Percentiles rank a stretch among this genome's conserved stretches.
phyloP scores from a whole-genome alignment of 148 eudicot genomes.

The Cornus suecica region DNA sequence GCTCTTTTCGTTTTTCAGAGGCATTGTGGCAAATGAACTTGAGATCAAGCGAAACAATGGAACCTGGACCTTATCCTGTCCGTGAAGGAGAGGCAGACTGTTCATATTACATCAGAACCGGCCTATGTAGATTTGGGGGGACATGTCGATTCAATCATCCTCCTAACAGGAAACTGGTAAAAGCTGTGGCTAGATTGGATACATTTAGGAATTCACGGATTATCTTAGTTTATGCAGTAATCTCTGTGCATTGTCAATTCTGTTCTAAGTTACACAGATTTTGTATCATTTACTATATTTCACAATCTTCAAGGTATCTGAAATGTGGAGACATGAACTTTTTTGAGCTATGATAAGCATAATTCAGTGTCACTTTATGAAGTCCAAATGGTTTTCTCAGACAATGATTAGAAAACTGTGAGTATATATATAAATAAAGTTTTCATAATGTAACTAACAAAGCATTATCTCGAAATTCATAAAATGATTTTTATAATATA shows the following conservation, averaged over 20 bases:
- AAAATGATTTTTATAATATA: too few species aligned
- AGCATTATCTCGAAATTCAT: neutral
- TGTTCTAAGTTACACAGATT: neutral
- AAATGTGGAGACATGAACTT: too few species aligned
- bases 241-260: too few species aligned
- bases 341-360: too few species aligned
- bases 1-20: conserved; percentile 38
- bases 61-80: conserved; percentile 75
- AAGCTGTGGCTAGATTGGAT: conserved; percentile 3
- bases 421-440: neutral
- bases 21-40: conserved; percentile 72
- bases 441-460: too few species aligned
- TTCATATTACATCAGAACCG: conserved; percentile 92
- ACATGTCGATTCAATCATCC: conserved; percentile 96
- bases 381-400: neutral
- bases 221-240: neutral
- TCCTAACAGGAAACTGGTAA: conserved; percentile 85
- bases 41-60: conserved; percentile 64
- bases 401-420: neutral
- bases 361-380: neutral
- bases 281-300: neutral
- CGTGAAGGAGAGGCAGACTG: conserved; percentile 97
- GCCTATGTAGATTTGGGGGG: conserved; percentile 88
- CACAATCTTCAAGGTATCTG: too few species aligned
- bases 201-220: neutral